phyloP scores from a whole-genome alignment of 768 basidiomycete species.

The Asterophora lycoperdoides region DNA sequence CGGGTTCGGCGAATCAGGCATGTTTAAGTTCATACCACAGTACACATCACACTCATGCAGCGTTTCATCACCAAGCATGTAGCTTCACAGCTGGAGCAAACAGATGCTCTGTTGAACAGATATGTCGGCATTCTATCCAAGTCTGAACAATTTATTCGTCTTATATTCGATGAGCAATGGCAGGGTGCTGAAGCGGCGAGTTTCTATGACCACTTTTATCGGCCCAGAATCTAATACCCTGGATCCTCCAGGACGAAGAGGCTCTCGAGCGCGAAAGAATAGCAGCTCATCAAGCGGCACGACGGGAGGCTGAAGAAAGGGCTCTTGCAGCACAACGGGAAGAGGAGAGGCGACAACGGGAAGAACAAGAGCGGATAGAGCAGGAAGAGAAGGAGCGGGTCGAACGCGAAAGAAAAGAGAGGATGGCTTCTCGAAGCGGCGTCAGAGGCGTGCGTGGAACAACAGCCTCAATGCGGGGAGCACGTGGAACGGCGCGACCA shows the following conservation, averaged over 20 bases:
- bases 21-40: slow-evolving; percentile 15
- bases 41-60: background rate
- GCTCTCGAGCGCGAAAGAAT: slow-evolving; percentile 43
- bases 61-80: slow-evolving; percentile 43
- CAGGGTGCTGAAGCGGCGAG: slow-evolving; percentile 68
- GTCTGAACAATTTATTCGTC: slow-evolving; percentile 61
- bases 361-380: slow-evolving; percentile 42
- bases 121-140: slow-evolving; percentile 66
- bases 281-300: slow-evolving; percentile 39
- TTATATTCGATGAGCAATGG: slow-evolving; percentile 78
- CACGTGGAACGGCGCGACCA: slow-evolving; percentile 34
- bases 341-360: slow-evolving; percentile 46
- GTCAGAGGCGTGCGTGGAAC: slow-evolving; percentile 73
- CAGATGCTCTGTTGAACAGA: slow-evolving; percentile 70
- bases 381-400: slow-evolving; percentile 35
- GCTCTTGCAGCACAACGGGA: slow-evolving; percentile 27
- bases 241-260: slow-evolving; percentile 53
- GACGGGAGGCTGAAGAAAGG: slow-evolving; percentile 44
- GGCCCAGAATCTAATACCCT: background rate
- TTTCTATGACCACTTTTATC: slow-evolving; percentile 3
- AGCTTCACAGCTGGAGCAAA: slow-evolving; percentile 62
- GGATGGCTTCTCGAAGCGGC: slow-evolving; percentile 42
- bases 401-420: slow-evolving; percentile 45
- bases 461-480: slow-evolving; percentile 55
- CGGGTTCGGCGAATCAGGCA: slow-evolving; percentile 70